Evolutionary conservation across 306 rosid genomes (phyloP), one percentile per base, ranked within the genome.

Genomic region (Clitoria ternatea): DNA sequence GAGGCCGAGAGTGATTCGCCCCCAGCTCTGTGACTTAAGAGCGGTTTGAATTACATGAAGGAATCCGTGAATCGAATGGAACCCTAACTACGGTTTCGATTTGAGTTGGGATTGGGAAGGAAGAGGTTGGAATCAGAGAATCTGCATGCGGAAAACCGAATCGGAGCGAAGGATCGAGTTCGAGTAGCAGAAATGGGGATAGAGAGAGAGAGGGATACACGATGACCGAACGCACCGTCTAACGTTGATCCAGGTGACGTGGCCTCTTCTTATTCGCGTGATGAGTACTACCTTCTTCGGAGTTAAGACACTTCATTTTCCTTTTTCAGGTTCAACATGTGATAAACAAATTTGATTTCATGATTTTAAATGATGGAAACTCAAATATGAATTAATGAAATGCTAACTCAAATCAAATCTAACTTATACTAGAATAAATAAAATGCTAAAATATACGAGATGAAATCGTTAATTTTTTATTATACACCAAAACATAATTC

Each of bases 1-100:
- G 86, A 85, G 84, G 78, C 88, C 91, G 92, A 69, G 99, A 94
- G 87, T 94, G 95, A 91, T 89, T 89, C 84, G 97, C 99, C 95
- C 99, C 99, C 99, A 94, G 97, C 66, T 84, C 99, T 86, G 36
- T 82, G 83, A 74, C 85, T 73, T 81, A 68, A 65, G 60, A 63
- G 54, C 39, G 9, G 73, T 57, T 37, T 72, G 61, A 66, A 73
- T 72, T 61, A 56, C 81, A 48, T 84, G 77, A 78, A 80, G 70
- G 64, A 67, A 4, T 22, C 29, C 76, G 27, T 29, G 12, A 61
- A 63, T 70, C 49, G 61, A 73, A 35, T 72, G 67, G 70, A 79
- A 74, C 76, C 84, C 89, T 85, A 79, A 15, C 69, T 37, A 61
- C 68, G 24, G 22, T 43, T 60, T 5, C 15, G 48, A 79, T 57